Conservation (phyloP, 2,329 filamentous ascomycete genomes). For the Diplocarpon mali region DNA sequence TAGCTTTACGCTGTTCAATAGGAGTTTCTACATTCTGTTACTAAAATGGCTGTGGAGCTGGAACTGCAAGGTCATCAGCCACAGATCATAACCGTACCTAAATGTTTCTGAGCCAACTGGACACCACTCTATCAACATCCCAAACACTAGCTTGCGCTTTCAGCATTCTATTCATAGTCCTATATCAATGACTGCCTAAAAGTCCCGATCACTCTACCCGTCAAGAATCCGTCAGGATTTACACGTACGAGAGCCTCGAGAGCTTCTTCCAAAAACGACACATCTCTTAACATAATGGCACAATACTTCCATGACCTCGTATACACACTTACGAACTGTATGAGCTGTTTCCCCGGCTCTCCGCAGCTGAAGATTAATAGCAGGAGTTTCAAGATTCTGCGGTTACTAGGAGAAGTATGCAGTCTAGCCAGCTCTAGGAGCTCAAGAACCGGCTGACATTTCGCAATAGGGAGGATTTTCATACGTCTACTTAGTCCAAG, state of each 20-base stretch:
- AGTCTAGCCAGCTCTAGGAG: background rate
- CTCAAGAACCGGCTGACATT: conserved; percentile 10
- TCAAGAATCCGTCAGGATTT: too few species aligned
- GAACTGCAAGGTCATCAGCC: background rate
- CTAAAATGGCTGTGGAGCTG: too few species aligned
- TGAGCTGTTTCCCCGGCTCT: conserved; percentile 91
- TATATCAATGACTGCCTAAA: background rate
- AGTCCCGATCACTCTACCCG: too few species aligned
- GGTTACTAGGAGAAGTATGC: conserved; percentile 78
- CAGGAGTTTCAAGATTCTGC: conserved; percentile 89
- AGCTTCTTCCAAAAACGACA: conserved; percentile 7
- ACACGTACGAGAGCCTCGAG: conserved; percentile 3
- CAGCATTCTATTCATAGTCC: background rate
- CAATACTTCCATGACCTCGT: conserved; percentile 80
- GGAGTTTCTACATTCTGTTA: background rate
- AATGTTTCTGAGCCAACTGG: too few species aligned
- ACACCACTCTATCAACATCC: background rate
- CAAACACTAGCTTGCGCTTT: background rate
- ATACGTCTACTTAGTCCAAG: conserved; percentile 97
- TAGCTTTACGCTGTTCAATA: background rate
- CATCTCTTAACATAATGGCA: conserved; percentile 44
- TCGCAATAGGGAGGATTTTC: conserved; percentile 75
- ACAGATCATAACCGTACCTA: background rate
- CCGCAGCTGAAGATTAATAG: conserved; percentile 92
- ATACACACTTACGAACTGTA: conserved; percentile 87